A percentile compares a stretch with the other conserved stretches of the same genome.
phyloP scores from a whole-genome alignment of 2,329 filamentous ascomycete species.

The Aspergillus cejpii region DNA sequence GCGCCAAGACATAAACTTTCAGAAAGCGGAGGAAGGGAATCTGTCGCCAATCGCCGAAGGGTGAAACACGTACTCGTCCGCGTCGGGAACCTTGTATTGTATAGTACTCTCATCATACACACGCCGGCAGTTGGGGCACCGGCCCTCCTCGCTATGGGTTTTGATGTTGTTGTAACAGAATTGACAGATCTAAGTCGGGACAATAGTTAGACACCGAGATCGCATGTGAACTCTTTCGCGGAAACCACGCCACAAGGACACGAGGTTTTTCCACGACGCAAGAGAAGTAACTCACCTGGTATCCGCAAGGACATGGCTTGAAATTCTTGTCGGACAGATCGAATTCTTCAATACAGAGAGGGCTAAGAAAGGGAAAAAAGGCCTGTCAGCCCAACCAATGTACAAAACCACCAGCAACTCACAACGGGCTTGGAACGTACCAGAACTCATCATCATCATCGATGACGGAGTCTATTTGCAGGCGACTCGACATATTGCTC shows the following conservation, averaged over 20 bases:
- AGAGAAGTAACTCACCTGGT: conserved; percentile 63
- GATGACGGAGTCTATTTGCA: conserved; percentile 45
- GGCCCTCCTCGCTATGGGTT: conserved; percentile 84
- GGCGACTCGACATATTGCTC: conserved; percentile 40
- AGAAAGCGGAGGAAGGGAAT: conserved; percentile 2
- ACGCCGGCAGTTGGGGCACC: conserved; percentile 93
- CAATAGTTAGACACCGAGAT: conserved; percentile 3
- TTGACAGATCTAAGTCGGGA: conserved; percentile 77
- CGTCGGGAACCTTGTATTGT: conserved; percentile 89
- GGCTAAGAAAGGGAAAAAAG: conserved; percentile 49
- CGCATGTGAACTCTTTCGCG: conserved; percentile 5
- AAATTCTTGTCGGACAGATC: conserved; percentile 97
- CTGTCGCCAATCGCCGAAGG: not conserved
- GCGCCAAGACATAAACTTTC: conserved; percentile 10
- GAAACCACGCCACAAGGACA: conserved; percentile 1
- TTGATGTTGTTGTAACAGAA: conserved; percentile 99
- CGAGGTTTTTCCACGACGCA: not conserved
- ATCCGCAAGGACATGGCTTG: conserved; percentile 91
- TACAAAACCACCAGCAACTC: conserved; percentile 2
- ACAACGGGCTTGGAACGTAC: conserved; percentile 24
- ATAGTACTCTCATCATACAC: conserved; percentile 97
- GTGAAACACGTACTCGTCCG: conserved; percentile 73
- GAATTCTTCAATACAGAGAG: conserved; percentile 97
- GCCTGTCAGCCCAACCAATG: conserved; percentile 17
- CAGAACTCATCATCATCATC: conserved; percentile 47